A percentile compares a stretch with the other conserved stretches of the same genome.
These are phyloP conservation scores for Nannizzia gypsea DNA, from an alignment of 2,329 filamentous ascomycete genomes.

Conservation along the genomic window DNA sequence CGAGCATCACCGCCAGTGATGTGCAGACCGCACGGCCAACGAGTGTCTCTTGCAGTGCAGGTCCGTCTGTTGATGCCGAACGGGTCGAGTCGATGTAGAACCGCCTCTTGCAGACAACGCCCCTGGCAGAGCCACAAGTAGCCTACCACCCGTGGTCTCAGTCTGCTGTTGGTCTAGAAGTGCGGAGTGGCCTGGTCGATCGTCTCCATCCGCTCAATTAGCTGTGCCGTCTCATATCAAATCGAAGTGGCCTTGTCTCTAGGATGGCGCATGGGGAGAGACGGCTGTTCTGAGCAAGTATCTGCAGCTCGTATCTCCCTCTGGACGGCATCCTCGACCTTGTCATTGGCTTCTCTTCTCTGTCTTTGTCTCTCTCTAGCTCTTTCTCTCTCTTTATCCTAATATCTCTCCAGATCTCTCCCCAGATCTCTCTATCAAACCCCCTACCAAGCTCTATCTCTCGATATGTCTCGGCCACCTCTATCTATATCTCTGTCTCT, in stretches of 20 bases:
- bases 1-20: background rate
- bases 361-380: no score
- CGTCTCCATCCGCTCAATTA: background rate
- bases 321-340: background rate
- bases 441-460: no score
- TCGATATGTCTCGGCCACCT: no score
- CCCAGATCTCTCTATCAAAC: no score
- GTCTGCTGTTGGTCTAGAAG: background rate
- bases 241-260: background rate
- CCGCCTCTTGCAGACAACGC: background rate
- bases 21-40: background rate
- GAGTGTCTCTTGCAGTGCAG: background rate
- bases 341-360: no score
- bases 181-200: background rate
- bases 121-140: background rate
- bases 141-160: background rate
- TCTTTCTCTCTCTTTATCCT: no score
- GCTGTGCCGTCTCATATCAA: background rate
- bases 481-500: no score
- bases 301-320: background rate
- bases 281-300: background rate
- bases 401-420: no score
- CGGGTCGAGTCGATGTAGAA: background rate
- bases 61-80: background rate
- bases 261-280: background rate